Evolutionary conservation across 768 basidiomycete species (phyloP).

Genomic region (Strobilomyces dryophilus): DNA sequence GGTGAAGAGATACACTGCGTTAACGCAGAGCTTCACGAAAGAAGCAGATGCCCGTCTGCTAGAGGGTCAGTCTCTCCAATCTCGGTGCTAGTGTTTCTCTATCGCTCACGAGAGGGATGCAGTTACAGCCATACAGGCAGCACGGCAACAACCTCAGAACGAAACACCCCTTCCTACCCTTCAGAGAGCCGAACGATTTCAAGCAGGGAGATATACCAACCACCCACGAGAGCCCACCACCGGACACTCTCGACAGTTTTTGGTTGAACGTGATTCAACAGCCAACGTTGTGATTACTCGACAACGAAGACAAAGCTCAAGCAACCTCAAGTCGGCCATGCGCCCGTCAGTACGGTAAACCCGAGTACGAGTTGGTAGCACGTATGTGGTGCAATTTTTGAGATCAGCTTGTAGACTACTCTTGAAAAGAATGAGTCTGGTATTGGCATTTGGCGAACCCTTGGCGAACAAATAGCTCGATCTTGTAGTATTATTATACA

Average conservation of each 20-base stretch:
- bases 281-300: constrained; percentile 27
- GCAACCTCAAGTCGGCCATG: constrained; percentile 35
- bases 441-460: background rate
- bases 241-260: constrained; percentile 21
- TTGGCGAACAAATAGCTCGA: constrained; percentile 10
- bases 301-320: constrained; percentile 29
- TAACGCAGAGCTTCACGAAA: constrained; percentile 76
- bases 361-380: background rate
- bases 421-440: constrained; percentile 9
- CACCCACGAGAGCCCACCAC: constrained; percentile 20
- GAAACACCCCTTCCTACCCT: constrained; percentile 12
- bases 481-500: constrained; percentile 23
- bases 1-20: constrained; percentile 71
- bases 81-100: background rate
- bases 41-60: constrained; percentile 70
- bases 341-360: constrained; percentile 33
- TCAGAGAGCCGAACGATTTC: constrained; percentile 23
- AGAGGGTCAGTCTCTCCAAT: constrained; percentile 44
- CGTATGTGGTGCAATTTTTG: constrained; percentile 2
- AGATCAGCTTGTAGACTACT: constrained; percentile 2
- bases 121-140: constrained; percentile 27
- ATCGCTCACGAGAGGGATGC: constrained; percentile 4
- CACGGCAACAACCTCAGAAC: constrained; percentile 15
- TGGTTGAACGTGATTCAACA: constrained; percentile 29
- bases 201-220: constrained; percentile 26